Evolutionary conservation across 2,329 filamentous ascomycete species (phyloP), one percentile per base, ranked within the genome.

Genomic region (Cyphellophora attinorum): DNA sequence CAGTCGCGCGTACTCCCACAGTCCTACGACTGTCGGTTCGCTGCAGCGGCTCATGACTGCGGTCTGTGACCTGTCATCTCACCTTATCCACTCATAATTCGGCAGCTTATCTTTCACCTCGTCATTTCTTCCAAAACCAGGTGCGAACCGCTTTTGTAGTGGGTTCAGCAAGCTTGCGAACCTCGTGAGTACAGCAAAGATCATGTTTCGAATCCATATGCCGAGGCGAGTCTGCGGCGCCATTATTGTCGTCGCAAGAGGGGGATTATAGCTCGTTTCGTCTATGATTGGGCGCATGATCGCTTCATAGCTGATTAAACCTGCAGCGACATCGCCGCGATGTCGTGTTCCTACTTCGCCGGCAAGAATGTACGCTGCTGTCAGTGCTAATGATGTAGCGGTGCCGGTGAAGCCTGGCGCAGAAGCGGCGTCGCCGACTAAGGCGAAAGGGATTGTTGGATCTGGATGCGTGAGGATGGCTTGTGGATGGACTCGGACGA

Each of bases 281-380:
- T 52, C 33, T 27, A 61, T 51, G 27, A 61, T 46, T 4, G 59
- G 57, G 25, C 51, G 50, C 50, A 64, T 58, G 11, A 35, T 41
- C 42, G 54, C 45, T 39, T 61, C 57, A 33, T 64, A 64, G 3
- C 45, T 51, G 27, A 27, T 37, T 4, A 62, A 47, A 6, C 48
- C 60, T 11, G 50, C 55, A 11, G 38, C 48, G 11, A 63, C 18
- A 42, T 61, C 49, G 37, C 46, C 44, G 2, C 36, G 23, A 25
- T 25, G 21, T 19, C 55, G 42, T 11, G 41, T 49, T 11, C 35
- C 34, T 11, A 62, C 46, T 38, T 62, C 73, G 2, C 74, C 74
- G 0, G 72, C 73, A 4, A 79, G 55, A 2, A 74, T 51, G 45
- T 76, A 77, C 1, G 71, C 69, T 0, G 57, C 59, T 3, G 54